These are phyloP conservation scores for Trichoderma sp. DNA, from an alignment of 2,329 filamentous ascomycete species.

Conservation along the genomic window DNA sequence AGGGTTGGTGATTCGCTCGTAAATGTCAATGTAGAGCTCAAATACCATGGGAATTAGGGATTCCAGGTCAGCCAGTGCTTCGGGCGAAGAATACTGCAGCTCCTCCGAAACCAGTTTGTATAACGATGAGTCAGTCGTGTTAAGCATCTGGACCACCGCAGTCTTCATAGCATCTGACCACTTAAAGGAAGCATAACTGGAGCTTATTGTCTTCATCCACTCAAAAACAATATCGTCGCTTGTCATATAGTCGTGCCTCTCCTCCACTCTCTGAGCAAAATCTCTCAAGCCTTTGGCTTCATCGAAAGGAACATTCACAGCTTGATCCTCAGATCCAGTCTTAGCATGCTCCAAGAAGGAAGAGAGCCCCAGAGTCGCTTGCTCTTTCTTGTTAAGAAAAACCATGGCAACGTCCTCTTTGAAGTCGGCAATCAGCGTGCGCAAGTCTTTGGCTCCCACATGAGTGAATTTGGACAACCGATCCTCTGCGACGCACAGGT, in stretches of 20 bases:
- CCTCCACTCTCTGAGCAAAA: conserved; percentile 51
- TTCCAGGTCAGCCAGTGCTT: conserved; percentile 37
- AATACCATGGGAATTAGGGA: conserved; percentile 56
- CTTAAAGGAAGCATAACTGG: conserved; percentile 51
- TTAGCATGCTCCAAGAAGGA: conserved; percentile 65
- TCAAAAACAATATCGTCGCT: conserved; percentile 57
- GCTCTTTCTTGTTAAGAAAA: conserved; percentile 52
- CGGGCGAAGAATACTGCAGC: conserved; percentile 31
- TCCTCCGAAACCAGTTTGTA: conserved; percentile 46
- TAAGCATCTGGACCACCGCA: conserved; percentile 55
- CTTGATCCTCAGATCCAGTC: conserved; percentile 49
- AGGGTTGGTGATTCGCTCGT: conserved; percentile 56
- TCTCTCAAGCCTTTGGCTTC: conserved; percentile 50
- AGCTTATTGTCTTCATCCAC: conserved; percentile 52
- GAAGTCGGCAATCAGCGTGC: conserved; percentile 47
- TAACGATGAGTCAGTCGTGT: conserved; percentile 51
- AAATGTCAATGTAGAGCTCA: conserved; percentile 60
- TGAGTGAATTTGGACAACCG: conserved; percentile 48
- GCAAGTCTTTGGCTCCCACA: conserved; percentile 48
- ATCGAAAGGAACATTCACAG: conserved; percentile 48
- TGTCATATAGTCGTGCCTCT: conserved; percentile 45
- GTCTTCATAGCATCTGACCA: conserved; percentile 60
- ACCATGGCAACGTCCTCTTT: conserved; percentile 53
- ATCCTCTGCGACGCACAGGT: conserved; percentile 51
- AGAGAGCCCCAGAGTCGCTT: conserved; percentile 51